A percentile compares a stretch with the other conserved stretches of the same genome.
Evolutionary conservation across 495 filamentous ascomycete genomes (phyloP).

Genomic region (Aspergillus incahuasiensis): DNA sequence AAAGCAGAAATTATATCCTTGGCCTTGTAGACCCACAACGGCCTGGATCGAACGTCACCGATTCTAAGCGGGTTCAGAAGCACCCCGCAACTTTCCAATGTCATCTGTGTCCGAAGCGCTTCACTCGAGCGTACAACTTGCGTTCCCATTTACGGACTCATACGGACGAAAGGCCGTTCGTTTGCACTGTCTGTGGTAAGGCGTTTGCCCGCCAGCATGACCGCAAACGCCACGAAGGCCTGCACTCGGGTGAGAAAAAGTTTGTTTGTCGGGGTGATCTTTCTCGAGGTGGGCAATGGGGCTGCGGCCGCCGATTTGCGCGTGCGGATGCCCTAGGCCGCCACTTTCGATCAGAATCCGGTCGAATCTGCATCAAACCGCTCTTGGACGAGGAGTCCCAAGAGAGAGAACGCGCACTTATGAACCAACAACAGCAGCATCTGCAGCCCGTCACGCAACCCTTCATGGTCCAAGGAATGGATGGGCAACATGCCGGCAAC

Average conservation of each 20-base stretch:
- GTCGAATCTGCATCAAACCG: conserved; percentile 92
- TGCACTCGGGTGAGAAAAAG: conserved; percentile 92
- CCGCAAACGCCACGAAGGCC: conserved; percentile 83
- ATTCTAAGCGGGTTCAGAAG: conserved; percentile 79
- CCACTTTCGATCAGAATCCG: conserved; percentile 96
- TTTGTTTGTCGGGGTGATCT: conserved; percentile 93
- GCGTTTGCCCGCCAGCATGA: conserved; percentile 94
- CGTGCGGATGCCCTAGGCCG: conserved; percentile 92
- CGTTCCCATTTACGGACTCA: conserved; percentile 90
- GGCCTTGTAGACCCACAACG: conserved; percentile 85
- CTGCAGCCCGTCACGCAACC: conserved; percentile 41
- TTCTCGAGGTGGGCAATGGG: conserved; percentile 78
- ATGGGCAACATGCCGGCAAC: conserved; percentile 41
- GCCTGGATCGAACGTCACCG: conserved; percentile 57
- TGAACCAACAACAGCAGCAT: conserved; percentile 57
- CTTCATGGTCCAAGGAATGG: conserved; percentile 38
- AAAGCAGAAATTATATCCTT: conserved; percentile 86
- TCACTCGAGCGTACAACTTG: conserved; percentile 84
- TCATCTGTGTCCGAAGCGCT: conserved; percentile 77
- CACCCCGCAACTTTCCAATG: conserved; percentile 93
- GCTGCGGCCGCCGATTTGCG: conserved; percentile 88
- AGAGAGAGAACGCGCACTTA: conserved; percentile 63
- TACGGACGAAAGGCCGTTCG: conserved; percentile 87
- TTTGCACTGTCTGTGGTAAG: conserved; percentile 95
- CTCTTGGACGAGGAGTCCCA: conserved; percentile 84